phyloP scores from a whole-genome alignment of 352 stramenopile species.

The Phytopythium montanum region DNA sequence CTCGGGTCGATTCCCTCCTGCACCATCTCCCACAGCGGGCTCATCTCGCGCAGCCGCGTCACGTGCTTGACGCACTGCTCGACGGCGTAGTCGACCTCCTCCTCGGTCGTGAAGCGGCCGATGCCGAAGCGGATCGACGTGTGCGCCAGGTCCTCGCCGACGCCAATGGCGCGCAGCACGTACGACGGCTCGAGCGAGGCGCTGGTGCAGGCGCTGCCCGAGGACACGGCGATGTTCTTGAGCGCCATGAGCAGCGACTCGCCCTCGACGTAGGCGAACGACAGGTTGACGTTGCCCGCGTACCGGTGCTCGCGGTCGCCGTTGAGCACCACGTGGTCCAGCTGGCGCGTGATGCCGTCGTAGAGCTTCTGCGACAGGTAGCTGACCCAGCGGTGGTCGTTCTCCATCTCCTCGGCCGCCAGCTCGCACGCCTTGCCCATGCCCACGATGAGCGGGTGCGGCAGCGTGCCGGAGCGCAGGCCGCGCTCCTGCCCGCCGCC shows the following conservation, averaged over 20 bases:
- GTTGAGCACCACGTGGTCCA: slow-evolving; percentile 96
- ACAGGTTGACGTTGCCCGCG: slow-evolving; percentile 98
- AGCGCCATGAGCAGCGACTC: slow-evolving; percentile 99
- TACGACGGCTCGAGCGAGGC: slow-evolving; percentile 98
- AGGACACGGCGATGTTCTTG: slow-evolving; percentile 99
- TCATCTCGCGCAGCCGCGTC: slow-evolving; percentile 97
- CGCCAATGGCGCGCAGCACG: slow-evolving; percentile 97
- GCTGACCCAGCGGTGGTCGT: slow-evolving; percentile 93
- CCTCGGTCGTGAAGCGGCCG: slow-evolving; percentile 97
- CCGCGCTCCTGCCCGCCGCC: slow-evolving; percentile 98
- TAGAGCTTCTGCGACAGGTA: slow-evolving; percentile 95
- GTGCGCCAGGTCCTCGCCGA: slow-evolving; percentile 99
- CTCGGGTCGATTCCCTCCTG: slow-evolving; percentile 99
- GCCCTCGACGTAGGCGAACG: slow-evolving; percentile 99
- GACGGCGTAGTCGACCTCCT: slow-evolving; percentile 96
- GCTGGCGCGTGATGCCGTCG: slow-evolving; percentile 68
- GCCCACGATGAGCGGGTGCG: slow-evolving; percentile 76
- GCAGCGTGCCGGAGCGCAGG: slow-evolving; percentile 89
- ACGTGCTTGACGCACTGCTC: slow-evolving; percentile 96
- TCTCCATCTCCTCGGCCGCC: slow-evolving; percentile 93
- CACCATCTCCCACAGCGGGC: slow-evolving; percentile 99
- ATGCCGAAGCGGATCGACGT: slow-evolving; percentile 98
- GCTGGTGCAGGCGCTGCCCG: slow-evolving; percentile 95
- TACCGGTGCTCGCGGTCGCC: slow-evolving; percentile 93
- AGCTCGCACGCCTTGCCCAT: slow-evolving; percentile 93